Evolutionary conservation across 306 rosid genomes (phyloP).

Genomic region (Adenanthera pavonina): DNA sequence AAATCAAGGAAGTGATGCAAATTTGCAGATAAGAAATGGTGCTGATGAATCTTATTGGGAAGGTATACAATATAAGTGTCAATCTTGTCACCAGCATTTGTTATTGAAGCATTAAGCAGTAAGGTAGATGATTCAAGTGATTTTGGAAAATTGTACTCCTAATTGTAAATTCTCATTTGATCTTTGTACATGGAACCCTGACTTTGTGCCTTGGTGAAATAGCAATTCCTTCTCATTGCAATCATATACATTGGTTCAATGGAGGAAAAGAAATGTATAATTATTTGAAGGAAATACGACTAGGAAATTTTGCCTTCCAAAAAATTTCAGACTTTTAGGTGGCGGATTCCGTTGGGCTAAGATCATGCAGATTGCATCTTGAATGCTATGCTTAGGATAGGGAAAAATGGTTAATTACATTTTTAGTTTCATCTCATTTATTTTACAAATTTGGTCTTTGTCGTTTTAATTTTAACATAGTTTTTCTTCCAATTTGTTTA

Average conservation of each 20-base stretch:
- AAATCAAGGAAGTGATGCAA: constrained; percentile 60
- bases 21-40: constrained; percentile 21
- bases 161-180: constrained; percentile 35
- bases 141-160: constrained; percentile 26
- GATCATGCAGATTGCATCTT: not conserved
- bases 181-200: not conserved
- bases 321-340: not conserved
- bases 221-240: constrained; percentile 13
- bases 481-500: too few species aligned
- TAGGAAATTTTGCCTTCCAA: not conserved
- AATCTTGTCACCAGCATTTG: constrained; percentile 5
- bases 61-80: constrained; percentile 17
- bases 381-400: too few species aligned
- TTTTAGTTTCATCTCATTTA: too few species aligned
- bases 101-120: constrained; percentile 12
- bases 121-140: constrained; percentile 18
- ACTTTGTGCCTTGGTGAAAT: not conserved
- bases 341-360: not conserved
- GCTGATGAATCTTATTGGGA: constrained; percentile 28
- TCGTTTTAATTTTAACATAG: too few species aligned
- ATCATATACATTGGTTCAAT: constrained; percentile 10
- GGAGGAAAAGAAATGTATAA: constrained; percentile 14
- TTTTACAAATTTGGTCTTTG: too few species aligned
- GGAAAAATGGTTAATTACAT: too few species aligned
- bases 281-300: not conserved